These are phyloP conservation scores for Penicillium desertorum DNA, from an alignment of 495 filamentous ascomycete species.

Conservation along the genomic window DNA sequence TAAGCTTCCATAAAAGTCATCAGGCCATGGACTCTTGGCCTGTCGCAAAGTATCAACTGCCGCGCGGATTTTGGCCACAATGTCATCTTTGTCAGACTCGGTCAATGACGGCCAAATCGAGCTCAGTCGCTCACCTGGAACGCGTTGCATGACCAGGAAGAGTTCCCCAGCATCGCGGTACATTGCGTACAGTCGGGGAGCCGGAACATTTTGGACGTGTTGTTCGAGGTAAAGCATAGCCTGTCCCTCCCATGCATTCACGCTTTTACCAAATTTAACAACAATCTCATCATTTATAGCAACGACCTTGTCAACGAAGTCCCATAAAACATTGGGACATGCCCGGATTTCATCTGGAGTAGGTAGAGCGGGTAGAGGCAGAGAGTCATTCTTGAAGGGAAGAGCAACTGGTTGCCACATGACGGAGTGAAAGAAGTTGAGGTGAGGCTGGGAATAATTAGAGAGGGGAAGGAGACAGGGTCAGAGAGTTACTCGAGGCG, in stretches of 20 bases:
- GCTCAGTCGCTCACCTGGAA: conserved; percentile 24
- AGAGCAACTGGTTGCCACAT: conserved; percentile 31
- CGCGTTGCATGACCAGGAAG: conserved; percentile 30
- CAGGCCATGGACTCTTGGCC: conserved; percentile 22
- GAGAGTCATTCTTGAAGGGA: conserved; percentile 26
- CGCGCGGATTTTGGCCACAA: conserved; percentile 21
- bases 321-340: conserved; percentile 30
- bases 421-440: neutral
- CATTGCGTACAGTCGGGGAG: conserved; percentile 32
- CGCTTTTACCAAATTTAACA: conserved; percentile 26
- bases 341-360: conserved; percentile 31
- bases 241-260: conserved; percentile 26
- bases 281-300: conserved; percentile 29
- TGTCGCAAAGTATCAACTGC: conserved; percentile 26
- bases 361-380: conserved; percentile 28
- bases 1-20: conserved; percentile 26
- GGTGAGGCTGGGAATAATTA: too few relatives aligned
- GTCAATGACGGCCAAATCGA: conserved; percentile 29
- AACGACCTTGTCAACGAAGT: conserved; percentile 22
- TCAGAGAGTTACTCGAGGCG: too few relatives aligned
- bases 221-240: conserved; percentile 31
- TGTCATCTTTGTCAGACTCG: conserved; percentile 27
- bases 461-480: too few relatives aligned
- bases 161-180: conserved; percentile 25
- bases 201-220: conserved; percentile 25